Evolutionary conservation across 139 green algal genomes (phyloP).

Genomic region (Haematococcus lacustris): DNA sequence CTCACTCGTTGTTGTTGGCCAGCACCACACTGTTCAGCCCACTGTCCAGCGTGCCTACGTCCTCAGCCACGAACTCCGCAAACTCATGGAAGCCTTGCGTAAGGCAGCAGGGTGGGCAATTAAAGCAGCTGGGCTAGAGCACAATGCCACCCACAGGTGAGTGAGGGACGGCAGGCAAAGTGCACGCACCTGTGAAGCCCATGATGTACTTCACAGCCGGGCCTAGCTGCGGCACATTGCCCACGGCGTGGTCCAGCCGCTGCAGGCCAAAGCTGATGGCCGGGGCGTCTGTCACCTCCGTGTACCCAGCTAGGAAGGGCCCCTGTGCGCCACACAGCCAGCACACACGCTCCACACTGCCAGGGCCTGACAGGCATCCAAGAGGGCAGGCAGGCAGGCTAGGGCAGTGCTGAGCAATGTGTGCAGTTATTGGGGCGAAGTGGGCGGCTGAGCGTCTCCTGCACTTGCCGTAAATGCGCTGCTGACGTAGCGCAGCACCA

Average conservation of each 20-base stretch:
- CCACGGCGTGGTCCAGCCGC: slow-evolving; percentile 91
- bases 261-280: slow-evolving; percentile 63
- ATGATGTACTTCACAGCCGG: slow-evolving; percentile 78
- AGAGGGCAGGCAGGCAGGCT: no score
- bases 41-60: slow-evolving; percentile 91
- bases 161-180: no score
- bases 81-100: slow-evolving; percentile 97
- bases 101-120: no score
- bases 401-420: no score
- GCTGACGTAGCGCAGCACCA: slow-evolving; percentile 66
- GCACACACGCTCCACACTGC: no score
- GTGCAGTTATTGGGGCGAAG: no score
- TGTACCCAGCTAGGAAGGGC: slow-evolving; percentile 77
- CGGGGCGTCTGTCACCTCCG: slow-evolving; percentile 29
- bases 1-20: slow-evolving; percentile 57
- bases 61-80: slow-evolving; percentile 93
- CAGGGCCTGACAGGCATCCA: no score
- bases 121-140: no score
- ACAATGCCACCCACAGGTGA: no score
- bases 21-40: slow-evolving; percentile 86
- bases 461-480: slow-evolving; percentile 7
- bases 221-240: slow-evolving; percentile 83
- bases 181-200: slow-evolving; percentile 69
- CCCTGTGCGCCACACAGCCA: slow-evolving; percentile 29
- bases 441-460: no score